Percentiles rank a stretch among this genome's conserved stretches.
These are phyloP conservation scores for Patellifolia procumbens DNA, from an alignment of 179 eudicot species.

Conservation along the genomic window DNA sequence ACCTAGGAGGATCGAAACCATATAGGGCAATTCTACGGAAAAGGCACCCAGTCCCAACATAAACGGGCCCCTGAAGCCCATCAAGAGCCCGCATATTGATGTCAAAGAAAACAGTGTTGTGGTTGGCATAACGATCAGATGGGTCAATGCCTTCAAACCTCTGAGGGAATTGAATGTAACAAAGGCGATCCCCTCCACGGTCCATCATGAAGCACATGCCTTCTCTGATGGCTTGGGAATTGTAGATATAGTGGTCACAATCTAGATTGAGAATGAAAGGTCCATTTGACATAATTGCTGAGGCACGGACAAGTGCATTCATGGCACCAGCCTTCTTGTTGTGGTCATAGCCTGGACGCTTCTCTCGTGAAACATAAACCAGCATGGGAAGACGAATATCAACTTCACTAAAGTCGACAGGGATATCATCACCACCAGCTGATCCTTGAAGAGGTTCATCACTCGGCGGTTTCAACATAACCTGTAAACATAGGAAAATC, in stretches of 20 bases:
- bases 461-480: conserved; percentile 75
- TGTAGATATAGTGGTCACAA: conserved; percentile 53
- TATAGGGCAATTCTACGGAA: conserved; percentile 48
- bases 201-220: conserved; percentile 60
- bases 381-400: conserved; percentile 51
- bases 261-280: conserved; percentile 51
- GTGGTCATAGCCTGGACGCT: conserved; percentile 55
- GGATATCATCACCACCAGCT: conserved; percentile 26
- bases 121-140: conserved; percentile 51
- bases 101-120: conserved; percentile 52
- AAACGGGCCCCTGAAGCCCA: conserved; percentile 51
- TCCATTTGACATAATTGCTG: conserved; percentile 53
- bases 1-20: conserved; percentile 47
- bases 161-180: conserved; percentile 51
- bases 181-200: conserved; percentile 52
- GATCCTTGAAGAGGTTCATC: conserved; percentile 46
- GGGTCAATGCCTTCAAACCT: conserved; percentile 56
- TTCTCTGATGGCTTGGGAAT: conserved; percentile 43
- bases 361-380: conserved; percentile 55
- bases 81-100: conserved; percentile 53
- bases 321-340: conserved; percentile 57
- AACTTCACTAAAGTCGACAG: conserved; percentile 41
- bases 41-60: conserved; percentile 53
- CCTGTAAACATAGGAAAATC: conserved; percentile 39
- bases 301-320: conserved; percentile 53